phyloP scores from a whole-genome alignment of 495 filamentous ascomycete species.

The Penicillium arizonense region DNA sequence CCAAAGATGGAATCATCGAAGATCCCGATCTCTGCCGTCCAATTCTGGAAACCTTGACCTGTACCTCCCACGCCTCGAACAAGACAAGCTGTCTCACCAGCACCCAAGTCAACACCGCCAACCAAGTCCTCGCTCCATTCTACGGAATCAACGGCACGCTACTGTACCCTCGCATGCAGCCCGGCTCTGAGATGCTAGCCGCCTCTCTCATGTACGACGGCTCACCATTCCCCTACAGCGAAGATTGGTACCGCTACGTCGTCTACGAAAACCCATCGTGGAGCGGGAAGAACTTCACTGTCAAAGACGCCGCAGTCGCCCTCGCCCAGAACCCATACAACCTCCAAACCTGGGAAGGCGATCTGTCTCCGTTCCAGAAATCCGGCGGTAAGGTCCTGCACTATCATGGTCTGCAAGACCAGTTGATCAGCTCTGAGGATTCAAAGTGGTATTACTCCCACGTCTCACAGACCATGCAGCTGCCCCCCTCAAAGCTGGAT shows the following conservation, averaged over 20 bases:
- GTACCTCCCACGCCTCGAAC: slow-evolving; percentile 30
- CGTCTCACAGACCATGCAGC: slow-evolving; percentile 43
- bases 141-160: slow-evolving; percentile 49
- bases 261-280: slow-evolving; percentile 52
- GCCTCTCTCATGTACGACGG: slow-evolving; percentile 36
- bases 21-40: slow-evolving; percentile 57
- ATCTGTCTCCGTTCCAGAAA: slow-evolving; percentile 42
- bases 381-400: slow-evolving; percentile 50
- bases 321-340: slow-evolving; percentile 44
- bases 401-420: slow-evolving; percentile 50
- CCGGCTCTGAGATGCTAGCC: slow-evolving; percentile 37
- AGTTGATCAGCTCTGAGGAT: slow-evolving; percentile 41
- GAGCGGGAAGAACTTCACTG: slow-evolving; percentile 38
- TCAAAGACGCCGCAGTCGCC: slow-evolving; percentile 37
- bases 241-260: slow-evolving; percentile 53
- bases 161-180: slow-evolving; percentile 55
- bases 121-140: slow-evolving; percentile 54
- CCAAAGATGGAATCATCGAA: slow-evolving; percentile 68
- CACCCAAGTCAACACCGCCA: slow-evolving; percentile 53
- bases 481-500: slow-evolving; percentile 43
- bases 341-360: slow-evolving; percentile 49
- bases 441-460: slow-evolving; percentile 45
- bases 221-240: slow-evolving; percentile 36
- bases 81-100: slow-evolving; percentile 52
- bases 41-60: slow-evolving; percentile 51